Base-by-base conservation (phyloP, 2,329 filamentous ascomycete species). In the Penicillium sp. region DNA sequence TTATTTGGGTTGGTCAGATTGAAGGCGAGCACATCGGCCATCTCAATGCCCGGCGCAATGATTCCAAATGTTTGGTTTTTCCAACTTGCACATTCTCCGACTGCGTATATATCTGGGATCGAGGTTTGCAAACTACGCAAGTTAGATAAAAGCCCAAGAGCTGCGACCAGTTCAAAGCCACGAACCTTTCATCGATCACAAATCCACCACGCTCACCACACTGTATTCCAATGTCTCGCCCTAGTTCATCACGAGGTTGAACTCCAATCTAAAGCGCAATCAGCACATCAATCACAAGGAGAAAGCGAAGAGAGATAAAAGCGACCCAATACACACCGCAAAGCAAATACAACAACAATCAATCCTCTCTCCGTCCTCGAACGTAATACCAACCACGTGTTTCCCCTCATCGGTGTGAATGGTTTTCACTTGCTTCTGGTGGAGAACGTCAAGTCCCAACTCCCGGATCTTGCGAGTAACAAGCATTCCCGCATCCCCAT, bases 31-130 rank as follows among this genome's bases (percentile, higher is more conserved):
- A 96, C 86, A 62, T 96, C 91, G 0, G 92, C 92, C 90, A 96
- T 96, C 72, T 96, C 92, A 34, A 96, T 82, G 16, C 91, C 91
- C 0, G 91, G 91, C 0, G 89, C 91, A 63, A 97, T 96, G 18
- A 97, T 82, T 6, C 91, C 91, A 61, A 91, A 96, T 0, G 90
- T 91, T 72, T 94, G 88, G 61, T 84, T 87, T 59, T 92, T 82
- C 90, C 90, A 96, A 74, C 87, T 94, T 5, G 91, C 91, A 65
- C 91, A 96, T 73, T 96, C 92, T 53, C 91, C 92, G 46, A 96
- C 88, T 43, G 91, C 91, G 68, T 94, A 96, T 46, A 96, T 83
- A 59, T 88, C 85, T 0, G 84, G 78, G 4, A 81, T 71, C 30
- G 84, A 94, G 2, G 91, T 96, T 57, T 81, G 80, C 6, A 96